Percentiles rank a stretch among this genome's conserved stretches.
Evolutionary conservation across 306 rosid genomes (phyloP).

Genomic region (Coriaria nepalensis): DNA sequence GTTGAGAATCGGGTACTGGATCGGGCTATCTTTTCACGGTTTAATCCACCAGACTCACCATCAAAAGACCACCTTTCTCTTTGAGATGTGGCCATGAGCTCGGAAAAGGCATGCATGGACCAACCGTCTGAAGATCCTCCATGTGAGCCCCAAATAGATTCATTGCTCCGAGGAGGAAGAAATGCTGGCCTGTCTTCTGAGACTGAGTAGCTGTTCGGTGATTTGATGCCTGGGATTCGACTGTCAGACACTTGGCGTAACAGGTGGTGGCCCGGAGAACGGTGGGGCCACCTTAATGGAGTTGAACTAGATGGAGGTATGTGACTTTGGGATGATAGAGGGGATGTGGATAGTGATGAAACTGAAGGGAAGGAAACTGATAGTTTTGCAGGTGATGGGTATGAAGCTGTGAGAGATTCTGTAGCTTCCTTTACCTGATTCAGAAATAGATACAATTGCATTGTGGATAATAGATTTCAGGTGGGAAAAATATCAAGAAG

Average conservation of each 20-base stretch:
- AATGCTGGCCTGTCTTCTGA: constrained; percentile 75
- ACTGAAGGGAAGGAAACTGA: constrained; percentile 47
- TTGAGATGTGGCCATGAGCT: constrained; percentile 79
- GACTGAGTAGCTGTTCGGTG: constrained; percentile 59
- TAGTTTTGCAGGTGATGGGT: constrained; percentile 35
- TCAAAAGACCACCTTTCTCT: constrained; percentile 92
- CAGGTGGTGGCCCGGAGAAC: constrained; percentile 63
- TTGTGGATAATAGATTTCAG: neutral
- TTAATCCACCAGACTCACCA: constrained; percentile 56
- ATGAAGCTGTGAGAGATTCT: constrained; percentile 42
- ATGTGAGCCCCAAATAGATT: constrained; percentile 54
- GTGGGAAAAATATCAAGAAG: constrained; percentile 1
- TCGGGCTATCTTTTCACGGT: constrained; percentile 52
- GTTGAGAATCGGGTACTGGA: constrained; percentile 65
- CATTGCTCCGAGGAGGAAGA: constrained; percentile 70
- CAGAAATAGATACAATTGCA: constrained; percentile 2
- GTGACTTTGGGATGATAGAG: constrained; percentile 27
- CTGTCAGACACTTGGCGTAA: constrained; percentile 69
- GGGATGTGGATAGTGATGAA: constrained; percentile 38
- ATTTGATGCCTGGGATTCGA: constrained; percentile 54
- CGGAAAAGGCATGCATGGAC: constrained; percentile 91
- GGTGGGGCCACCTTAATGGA: constrained; percentile 58
- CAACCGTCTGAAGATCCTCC: constrained; percentile 88
- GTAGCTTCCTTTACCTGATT: constrained; percentile 37
- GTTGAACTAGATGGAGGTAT: constrained; percentile 39